Evolutionary conservation across 345 rosid species (phyloP).

Genomic region (Noccaea bulbosa): DNA sequence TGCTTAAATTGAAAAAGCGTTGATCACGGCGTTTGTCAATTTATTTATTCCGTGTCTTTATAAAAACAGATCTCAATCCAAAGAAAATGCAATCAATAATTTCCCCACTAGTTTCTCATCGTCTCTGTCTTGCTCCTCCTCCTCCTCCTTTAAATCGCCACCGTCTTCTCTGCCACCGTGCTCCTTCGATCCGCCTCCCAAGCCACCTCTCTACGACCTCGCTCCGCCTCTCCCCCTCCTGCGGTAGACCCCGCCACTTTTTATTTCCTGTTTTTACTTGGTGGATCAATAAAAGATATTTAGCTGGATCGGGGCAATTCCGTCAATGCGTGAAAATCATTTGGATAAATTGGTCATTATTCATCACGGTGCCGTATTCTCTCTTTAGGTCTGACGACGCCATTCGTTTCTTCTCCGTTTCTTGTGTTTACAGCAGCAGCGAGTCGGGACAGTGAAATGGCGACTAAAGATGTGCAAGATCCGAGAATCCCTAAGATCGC

Average conservation of each 20-base stretch:
- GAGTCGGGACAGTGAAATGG: conserved; percentile 52
- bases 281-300: conserved; percentile 7
- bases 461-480: conserved; percentile 55
- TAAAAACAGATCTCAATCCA: conserved; percentile 22
- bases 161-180: conserved; percentile 12
- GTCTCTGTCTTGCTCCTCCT: conserved; percentile 25
- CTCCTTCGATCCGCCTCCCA: conserved; percentile 32
- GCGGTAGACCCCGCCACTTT: conserved; percentile 19
- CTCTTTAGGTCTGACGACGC: conserved; percentile 36
- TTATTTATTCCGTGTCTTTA: not conserved
- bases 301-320: conserved; percentile 39
- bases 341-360: conserved; percentile 32
- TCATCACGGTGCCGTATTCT: not conserved
- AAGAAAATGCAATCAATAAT: conserved; percentile 34
- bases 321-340: conserved; percentile 31
- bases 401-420: conserved; percentile 27
- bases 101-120: conserved; percentile 6
- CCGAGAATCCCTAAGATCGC: conserved; percentile 67
- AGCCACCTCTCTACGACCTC: conserved; percentile 18
- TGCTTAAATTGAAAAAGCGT: conserved; percentile 7
- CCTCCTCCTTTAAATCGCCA: conserved; percentile 5
- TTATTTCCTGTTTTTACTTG: not conserved
- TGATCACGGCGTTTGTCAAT: conserved; percentile 25
- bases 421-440: conserved; percentile 35
- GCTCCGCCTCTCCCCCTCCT: conserved; percentile 24